Evolutionary conservation across 2,329 filamentous ascomycete genomes (phyloP).

Genomic region (Aureobasidium sp.): DNA sequence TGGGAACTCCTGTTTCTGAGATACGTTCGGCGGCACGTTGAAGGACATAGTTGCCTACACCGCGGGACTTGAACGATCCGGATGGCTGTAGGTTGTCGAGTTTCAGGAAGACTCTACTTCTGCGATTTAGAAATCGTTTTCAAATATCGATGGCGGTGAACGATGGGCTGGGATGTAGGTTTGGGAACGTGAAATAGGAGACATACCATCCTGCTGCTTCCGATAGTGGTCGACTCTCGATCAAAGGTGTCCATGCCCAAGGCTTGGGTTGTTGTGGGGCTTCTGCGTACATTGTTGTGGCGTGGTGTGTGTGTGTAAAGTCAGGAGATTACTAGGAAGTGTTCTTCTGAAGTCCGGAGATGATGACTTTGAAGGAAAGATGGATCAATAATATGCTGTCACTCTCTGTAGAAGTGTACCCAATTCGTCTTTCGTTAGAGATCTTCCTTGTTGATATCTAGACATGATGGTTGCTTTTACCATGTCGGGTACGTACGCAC

Average conservation of each 20-base stretch:
- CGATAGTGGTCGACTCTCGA: slow-evolving; percentile 60
- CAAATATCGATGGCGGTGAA: background rate
- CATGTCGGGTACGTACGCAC: background rate
- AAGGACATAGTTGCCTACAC: slow-evolving; percentile 64
- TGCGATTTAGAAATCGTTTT: slow-evolving; percentile 24
- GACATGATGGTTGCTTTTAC: slow-evolving; percentile 1
- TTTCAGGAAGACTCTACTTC: slow-evolving; percentile 71
- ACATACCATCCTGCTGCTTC: slow-evolving; percentile 62
- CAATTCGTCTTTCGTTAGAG: background rate
- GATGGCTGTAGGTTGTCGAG: slow-evolving; percentile 78
- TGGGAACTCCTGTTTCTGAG: slow-evolving; percentile 27
- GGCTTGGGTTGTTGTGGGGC: slow-evolving; percentile 30
- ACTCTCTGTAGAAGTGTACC: background rate
- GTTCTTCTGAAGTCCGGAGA: background rate
- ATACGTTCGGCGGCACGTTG: slow-evolving; percentile 27
- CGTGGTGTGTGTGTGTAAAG: background rate
- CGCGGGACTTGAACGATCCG: slow-evolving; percentile 70
- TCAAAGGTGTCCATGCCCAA: slow-evolving; percentile 64
- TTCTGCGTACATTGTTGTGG: slow-evolving; percentile 2
- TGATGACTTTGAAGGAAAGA: background rate
- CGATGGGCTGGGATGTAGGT: background rate
- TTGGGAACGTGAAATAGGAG: background rate
- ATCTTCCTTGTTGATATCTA: slow-evolving; percentile 1
- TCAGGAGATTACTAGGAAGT: background rate
- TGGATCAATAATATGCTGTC: background rate